phyloP scores from a whole-genome alignment of 768 basidiomycete genomes.

The Auricularia auricula-judae region DNA sequence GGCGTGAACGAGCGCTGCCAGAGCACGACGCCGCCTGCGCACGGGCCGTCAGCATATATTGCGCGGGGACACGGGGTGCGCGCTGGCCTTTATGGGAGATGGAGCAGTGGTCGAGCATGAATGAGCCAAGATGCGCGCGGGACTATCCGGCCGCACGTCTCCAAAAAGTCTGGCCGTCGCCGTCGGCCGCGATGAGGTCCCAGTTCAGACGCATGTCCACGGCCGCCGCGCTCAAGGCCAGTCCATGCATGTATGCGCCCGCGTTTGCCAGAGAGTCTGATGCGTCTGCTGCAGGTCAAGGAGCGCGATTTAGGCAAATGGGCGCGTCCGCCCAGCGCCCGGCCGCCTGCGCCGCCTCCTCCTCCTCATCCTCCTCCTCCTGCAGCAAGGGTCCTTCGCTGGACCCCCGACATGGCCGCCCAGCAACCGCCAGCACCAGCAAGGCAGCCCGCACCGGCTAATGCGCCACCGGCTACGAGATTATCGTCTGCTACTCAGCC shows the following conservation, averaged over 20 bases:
- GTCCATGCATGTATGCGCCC: not conserved
- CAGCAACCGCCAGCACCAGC: no score
- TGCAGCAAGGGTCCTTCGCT: not conserved
- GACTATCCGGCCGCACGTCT: no score
- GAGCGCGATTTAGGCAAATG: not conserved
- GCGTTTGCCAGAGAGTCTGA: not conserved
- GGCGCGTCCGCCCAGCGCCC: not conserved
- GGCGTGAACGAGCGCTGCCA: slow-evolving; percentile 96
- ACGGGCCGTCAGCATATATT: slow-evolving; percentile 2
- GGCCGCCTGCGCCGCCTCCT: not conserved
- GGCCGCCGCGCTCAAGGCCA: not conserved
- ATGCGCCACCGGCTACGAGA: no score
- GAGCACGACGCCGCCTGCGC: slow-evolving; percentile 76
- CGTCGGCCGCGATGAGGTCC: not conserved
- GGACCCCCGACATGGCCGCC: not conserved
- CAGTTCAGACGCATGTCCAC: not conserved
- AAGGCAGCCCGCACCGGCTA: no score
- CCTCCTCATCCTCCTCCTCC: not conserved
- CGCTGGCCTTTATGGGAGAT: slow-evolving; percentile 81
- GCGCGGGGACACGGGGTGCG: not conserved
- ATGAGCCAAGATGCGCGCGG: not conserved
- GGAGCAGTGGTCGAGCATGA: slow-evolving; percentile 91
- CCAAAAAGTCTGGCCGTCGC: no score
- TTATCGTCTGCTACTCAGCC: no score
- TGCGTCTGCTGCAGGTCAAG: not conserved